Evolutionary conservation across 495 filamentous ascomycete genomes (phyloP), one percentile per base, ranked within the genome.

Genomic region (Parmelia sp.): DNA sequence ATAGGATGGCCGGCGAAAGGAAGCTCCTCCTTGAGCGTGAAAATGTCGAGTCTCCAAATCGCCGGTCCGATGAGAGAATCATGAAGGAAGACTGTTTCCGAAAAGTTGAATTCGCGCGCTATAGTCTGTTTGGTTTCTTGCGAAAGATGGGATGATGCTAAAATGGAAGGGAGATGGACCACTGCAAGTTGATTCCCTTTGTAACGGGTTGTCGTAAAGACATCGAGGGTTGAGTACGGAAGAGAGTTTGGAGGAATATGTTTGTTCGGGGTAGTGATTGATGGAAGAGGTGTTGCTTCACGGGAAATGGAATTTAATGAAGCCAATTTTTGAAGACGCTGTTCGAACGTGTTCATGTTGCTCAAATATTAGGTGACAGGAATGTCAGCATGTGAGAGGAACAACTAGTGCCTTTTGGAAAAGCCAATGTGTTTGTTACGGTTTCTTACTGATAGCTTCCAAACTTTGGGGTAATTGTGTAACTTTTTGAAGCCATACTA

Each of bases 31-130:
- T 74, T 71, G 33, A 76, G 69, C 23, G 83, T 86, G 78, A 89
- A 89, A 72, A 90, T 90, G 66, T 88, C 82, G 57, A 88, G 77
- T 5, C 51, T 42, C 40, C 56, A 57, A 27, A 57, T 58, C 40
- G n/a, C n/a, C 29, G 56, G 15, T 25, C 56, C 39, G 10, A 33
- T 27, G 51, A 33, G 8, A 39, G 66, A 61, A 19, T 80, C 77
- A 71, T 91, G 83, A 19, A 94, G 74, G 74, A 93, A 96, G 60
- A 92, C 87, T 1, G 86, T 92, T 70, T 94, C 90, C 6, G 88
- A 91, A 68, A 91, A 80, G 67, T 93, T 93, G 86, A 94, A 94
- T 74, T 96, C 91, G 37, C 72, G 69, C 4, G 90, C 84, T 42
- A 95, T 86, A 51, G 68, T 73, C 74, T 86, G 88, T 68, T 89